phyloP scores from a whole-genome alignment of 169 alveolate genomes.

The Plasmodium sp. region DNA sequence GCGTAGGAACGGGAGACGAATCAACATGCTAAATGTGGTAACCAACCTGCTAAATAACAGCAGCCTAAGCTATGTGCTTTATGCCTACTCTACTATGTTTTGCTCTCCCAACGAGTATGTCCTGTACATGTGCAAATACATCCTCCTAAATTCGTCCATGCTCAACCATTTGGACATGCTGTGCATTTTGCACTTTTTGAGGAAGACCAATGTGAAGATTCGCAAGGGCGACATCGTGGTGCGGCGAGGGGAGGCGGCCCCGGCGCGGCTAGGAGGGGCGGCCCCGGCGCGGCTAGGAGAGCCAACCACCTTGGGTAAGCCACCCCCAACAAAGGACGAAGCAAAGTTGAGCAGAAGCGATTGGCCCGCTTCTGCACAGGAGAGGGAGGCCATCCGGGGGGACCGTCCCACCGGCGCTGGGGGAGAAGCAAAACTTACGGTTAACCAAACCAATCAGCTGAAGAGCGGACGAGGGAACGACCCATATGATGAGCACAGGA shows the following conservation, averaged over 20 bases:
- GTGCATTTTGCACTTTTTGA: conserved; percentile 18
- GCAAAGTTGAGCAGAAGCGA: background rate
- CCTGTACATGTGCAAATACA: conserved; percentile 44
- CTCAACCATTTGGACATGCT: conserved; percentile 42
- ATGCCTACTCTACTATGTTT: conserved; percentile 47
- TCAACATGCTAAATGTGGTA: conserved; percentile 41
- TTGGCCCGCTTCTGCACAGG: background rate
- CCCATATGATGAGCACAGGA: conserved; percentile 15
- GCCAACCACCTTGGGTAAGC: background rate
- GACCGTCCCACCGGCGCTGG: background rate
- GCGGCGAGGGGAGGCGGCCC: background rate
- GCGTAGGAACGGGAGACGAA: background rate
- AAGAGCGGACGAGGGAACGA: background rate
- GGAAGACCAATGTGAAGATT: conserved; percentile 8
- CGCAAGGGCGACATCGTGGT: background rate
- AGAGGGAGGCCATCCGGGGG: background rate
- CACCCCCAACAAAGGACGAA: background rate
- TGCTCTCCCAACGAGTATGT: conserved; percentile 4
- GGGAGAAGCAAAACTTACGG: background rate
- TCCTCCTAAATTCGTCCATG: conserved; percentile 5
- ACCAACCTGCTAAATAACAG: conserved; percentile 46
- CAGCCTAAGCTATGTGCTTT: conserved; percentile 17
- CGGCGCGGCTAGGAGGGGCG: background rate
- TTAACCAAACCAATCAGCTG: background rate
- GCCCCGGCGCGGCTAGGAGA: background rate